Conservation (phyloP, 106 monocot genomes). For the Gastrodia elata region DNA sequence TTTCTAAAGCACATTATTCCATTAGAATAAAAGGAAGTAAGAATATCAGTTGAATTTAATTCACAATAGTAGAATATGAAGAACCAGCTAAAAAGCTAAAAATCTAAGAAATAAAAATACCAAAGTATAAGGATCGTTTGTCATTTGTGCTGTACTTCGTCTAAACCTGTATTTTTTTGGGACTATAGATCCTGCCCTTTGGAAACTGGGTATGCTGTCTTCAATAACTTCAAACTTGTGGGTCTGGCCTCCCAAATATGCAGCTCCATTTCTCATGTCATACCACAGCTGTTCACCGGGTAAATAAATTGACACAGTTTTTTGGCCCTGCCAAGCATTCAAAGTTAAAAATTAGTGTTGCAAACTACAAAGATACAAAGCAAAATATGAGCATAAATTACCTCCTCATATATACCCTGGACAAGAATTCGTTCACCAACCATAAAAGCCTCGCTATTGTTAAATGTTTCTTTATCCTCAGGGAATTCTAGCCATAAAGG, state of each 20-base stretch:
- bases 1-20: no score
- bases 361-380: background rate
- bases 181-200: conserved; percentile 80
- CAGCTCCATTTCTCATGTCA: conserved; percentile 57
- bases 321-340: conserved; percentile 50
- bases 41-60: background rate
- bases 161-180: conserved; percentile 90
- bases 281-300: conserved; percentile 68
- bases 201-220: conserved; percentile 94
- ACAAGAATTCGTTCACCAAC: conserved; percentile 79
- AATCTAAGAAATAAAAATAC: conserved; percentile 23
- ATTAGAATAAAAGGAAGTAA: background rate
- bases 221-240: conserved; percentile 68
- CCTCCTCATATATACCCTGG: conserved; percentile 80
- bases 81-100: background rate
- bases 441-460: conserved; percentile 87
- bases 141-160: conserved; percentile 87
- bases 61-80: background rate
- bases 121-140: conserved; percentile 90
- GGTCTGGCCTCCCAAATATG: conserved; percentile 49
- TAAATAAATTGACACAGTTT: conserved; percentile 73
- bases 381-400: conserved; percentile 18
- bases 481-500: conserved; percentile 97
- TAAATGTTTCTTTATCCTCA: conserved; percentile 63
- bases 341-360: background rate